Base-by-base conservation (phyloP, 2,329 filamentous ascomycete genomes). In the Neurospora crassa region DNA sequence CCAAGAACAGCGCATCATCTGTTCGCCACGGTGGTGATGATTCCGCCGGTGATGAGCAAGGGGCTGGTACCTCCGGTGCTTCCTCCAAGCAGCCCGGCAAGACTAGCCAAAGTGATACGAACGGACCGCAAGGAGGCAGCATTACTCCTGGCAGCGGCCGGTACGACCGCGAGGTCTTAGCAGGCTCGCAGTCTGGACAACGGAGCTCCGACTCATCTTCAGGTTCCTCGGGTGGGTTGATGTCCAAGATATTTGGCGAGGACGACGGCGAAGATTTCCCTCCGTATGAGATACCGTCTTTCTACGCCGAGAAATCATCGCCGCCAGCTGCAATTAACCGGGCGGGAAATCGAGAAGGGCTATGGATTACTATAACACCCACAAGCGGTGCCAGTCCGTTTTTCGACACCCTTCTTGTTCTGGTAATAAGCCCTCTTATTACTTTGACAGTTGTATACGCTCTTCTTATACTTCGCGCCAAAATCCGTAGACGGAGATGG, bases 281-380 rank as follows among this genome's bases (percentile, higher is more conserved):
- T 14, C 69, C 80, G 72, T 75, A 79, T 47, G 79, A 82, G 16
- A 73, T 75, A 72, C 78, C n/a, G 74, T 75, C 34, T 71, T 40
- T 69, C 74, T 40, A 29, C 68, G 7, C 72, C 78, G 7, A 59
- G 73, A 47, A 72, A 76, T 24, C 71, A 76, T 59, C 68, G 16
- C 67, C 43, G 11, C 43, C 72, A 2, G 74, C 69, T 10, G 72
- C 73, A 20, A 40, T 69, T 24, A 69, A 68, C 34, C 68, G 67
- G 18, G 42, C 69, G 20, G 67, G 69, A 34, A 70, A 68, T 71
- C 90, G 90, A 74, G 90, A 96, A 76, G 95, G 94, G 1, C 87
- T 99, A 5, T 98, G 94, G 94, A 93, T 99, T n/a, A 97, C 96
- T 8, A 89, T 99, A 70, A 96, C 93, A 0, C 96, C 94, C 1